Percentiles rank a stretch among this genome's conserved stretches.
Conservation (phyloP, 805 yeast genomes). For the Kuraishia hungarica region DNA sequence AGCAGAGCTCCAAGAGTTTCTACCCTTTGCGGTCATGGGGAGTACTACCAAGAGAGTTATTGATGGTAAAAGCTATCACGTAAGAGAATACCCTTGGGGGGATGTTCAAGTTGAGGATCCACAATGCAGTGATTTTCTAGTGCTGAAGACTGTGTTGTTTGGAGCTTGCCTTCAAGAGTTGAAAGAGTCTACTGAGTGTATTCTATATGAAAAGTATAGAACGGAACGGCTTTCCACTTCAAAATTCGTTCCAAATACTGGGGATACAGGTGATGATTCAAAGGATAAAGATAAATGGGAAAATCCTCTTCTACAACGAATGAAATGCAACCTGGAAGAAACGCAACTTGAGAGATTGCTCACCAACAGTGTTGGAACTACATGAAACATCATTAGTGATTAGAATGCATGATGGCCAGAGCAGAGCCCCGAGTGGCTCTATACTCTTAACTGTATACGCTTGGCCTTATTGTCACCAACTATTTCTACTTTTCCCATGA, state of each 20-base stretch:
- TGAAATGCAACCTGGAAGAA: background rate
- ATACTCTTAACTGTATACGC: too few relatives aligned
- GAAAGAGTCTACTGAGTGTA: constrained; percentile 63
- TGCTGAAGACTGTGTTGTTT: constrained; percentile 65
- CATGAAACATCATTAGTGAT: too few relatives aligned
- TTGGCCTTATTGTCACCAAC: too few relatives aligned
- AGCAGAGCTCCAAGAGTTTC: constrained; percentile 12
- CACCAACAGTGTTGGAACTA: background rate
- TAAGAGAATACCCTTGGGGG: constrained; percentile 84
- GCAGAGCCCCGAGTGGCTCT: too few relatives aligned
- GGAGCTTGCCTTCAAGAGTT: constrained; percentile 78
- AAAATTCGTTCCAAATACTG: background rate
- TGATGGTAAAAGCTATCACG: constrained; percentile 68
- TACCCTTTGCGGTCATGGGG: constrained; percentile 91
- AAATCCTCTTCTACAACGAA: background rate
- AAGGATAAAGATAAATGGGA: background rate
- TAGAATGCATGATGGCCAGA: too few relatives aligned
- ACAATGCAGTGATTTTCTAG: constrained; percentile 68
- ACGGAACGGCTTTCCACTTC: constrained; percentile 37
- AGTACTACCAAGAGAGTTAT: constrained; percentile 61
- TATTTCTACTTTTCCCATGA: too few relatives aligned
- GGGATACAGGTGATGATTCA: background rate
- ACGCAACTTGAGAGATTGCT: background rate
- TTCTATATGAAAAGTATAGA: constrained; percentile 73
- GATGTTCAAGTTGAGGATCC: constrained; percentile 77